Evolutionary conservation across 305 asterid species (phyloP).

Genomic region (Solanum hybrid): DNA sequence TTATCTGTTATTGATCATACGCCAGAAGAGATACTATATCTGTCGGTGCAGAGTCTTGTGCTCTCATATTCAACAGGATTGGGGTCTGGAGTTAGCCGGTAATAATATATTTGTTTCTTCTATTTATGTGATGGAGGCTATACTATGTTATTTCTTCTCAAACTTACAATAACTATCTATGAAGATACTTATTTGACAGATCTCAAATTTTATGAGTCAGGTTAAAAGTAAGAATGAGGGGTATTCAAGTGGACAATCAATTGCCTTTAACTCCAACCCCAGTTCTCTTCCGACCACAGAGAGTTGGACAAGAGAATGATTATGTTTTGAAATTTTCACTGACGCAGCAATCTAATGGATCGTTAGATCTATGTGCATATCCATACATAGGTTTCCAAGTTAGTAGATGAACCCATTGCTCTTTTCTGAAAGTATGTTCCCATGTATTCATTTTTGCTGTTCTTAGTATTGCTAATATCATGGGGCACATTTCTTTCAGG

Average conservation of each 20-base stretch:
- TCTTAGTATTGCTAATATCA: background rate
- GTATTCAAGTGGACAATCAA: constrained; percentile 94
- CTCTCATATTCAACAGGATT: constrained; percentile 94
- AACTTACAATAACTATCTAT: background rate
- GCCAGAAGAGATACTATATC: constrained; percentile 94
- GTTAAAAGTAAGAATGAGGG: constrained; percentile 84
- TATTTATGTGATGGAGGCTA: background rate
- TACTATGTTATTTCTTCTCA: background rate
- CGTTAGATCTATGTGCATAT: constrained; percentile 77
- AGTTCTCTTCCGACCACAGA: constrained; percentile 91
- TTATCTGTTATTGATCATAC: constrained; percentile 94
- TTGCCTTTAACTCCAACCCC: constrained; percentile 98
- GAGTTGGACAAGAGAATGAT: constrained; percentile 78
- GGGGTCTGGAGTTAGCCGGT: constrained; percentile 94
- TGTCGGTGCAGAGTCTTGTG: constrained; percentile 71
- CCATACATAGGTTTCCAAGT: constrained; percentile 98
- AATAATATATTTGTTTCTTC: constrained; percentile 13
- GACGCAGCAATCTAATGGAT: constrained; percentile 94
- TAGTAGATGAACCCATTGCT: constrained; percentile 22
- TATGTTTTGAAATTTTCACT: constrained; percentile 81
- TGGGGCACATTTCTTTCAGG: constrained; percentile 37
- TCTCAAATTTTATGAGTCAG: constrained; percentile 24
- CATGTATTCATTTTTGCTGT: background rate
- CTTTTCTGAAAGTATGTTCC: background rate
- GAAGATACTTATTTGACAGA: background rate